Evolutionary conservation across 148 eudicot genomes (phyloP).

Genomic region (Euryodendron excelsum): DNA sequence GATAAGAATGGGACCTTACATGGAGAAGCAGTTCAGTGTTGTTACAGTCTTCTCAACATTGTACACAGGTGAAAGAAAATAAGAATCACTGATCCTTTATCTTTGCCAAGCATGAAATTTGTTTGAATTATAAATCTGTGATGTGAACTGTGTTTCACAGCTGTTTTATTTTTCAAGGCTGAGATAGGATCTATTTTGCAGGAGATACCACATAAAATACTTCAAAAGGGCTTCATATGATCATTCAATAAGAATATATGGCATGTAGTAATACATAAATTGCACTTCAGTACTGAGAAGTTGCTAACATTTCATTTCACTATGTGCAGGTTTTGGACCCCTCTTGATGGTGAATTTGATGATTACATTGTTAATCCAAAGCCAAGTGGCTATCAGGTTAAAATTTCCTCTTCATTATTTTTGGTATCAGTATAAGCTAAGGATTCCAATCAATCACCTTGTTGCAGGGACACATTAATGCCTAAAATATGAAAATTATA

Average conservation of each 20-base stretch:
- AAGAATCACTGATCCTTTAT: background rate
- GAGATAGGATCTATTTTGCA: background rate
- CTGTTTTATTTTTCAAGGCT: slow-evolving; percentile 1
- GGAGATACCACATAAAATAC: background rate
- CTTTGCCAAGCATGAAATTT: background rate
- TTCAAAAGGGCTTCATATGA: slow-evolving; percentile 1
- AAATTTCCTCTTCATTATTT: slow-evolving; percentile 10
- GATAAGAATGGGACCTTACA: slow-evolving; percentile 88
- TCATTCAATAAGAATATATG: background rate
- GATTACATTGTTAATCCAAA: slow-evolving; percentile 95
- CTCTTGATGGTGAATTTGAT: slow-evolving; percentile 91
- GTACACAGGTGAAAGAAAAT: slow-evolving; percentile 58
- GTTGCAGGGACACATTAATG: background rate
- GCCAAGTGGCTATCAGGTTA: slow-evolving; percentile 97
- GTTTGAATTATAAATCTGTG: background rate
- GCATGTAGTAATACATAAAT: background rate
- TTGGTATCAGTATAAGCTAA: background rate
- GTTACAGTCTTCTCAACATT: slow-evolving; percentile 82
- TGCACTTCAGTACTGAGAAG: background rate
- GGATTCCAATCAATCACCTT: background rate
- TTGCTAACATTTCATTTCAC: slow-evolving; percentile 10
- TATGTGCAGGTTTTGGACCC: slow-evolving; percentile 82
- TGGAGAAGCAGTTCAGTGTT: slow-evolving; percentile 82
- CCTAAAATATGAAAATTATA: background rate
- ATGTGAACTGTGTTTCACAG: background rate